Evolutionary conservation across 106 monocot genomes (phyloP).

Genomic region (Dactylorhiza incarnata): DNA sequence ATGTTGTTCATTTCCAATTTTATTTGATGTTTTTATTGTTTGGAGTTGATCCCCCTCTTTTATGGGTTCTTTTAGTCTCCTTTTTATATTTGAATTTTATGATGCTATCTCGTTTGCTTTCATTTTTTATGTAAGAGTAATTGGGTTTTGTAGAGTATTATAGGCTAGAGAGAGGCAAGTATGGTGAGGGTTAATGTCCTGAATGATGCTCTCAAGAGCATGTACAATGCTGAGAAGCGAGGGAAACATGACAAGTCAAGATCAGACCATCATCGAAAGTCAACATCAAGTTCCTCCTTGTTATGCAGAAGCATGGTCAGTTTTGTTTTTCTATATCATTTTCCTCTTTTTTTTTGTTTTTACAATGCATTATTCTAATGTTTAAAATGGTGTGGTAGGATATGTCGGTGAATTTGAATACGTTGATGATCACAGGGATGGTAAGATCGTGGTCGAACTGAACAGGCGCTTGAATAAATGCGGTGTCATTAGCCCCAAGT

Average conservation of each 20-base stretch:
- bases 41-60: too few species aligned
- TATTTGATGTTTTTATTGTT: too few species aligned
- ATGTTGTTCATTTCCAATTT: too few species aligned
- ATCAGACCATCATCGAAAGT: constrained; percentile 72
- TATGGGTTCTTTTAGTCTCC: too few species aligned
- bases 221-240: constrained; percentile 72
- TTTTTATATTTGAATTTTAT: too few species aligned
- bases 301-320: constrained; percentile 73
- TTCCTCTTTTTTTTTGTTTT: neutral
- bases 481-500: constrained; percentile 62
- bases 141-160: neutral
- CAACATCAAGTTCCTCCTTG: constrained; percentile 68
- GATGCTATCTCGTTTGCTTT: too few species aligned
- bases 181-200: constrained; percentile 70
- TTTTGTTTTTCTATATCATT: too few species aligned
- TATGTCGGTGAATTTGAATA: constrained; percentile 67
- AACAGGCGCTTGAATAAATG: constrained; percentile 60
- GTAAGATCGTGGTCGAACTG: constrained; percentile 59
- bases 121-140: too few species aligned
- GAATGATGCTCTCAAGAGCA: constrained; percentile 68
- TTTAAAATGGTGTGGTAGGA: constrained; percentile 12
- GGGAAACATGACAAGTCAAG: constrained; percentile 57
- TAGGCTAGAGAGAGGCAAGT: constrained; percentile 9
- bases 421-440: constrained; percentile 59
- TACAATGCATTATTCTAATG: too few species aligned